Evolutionary conservation across 2,329 filamentous ascomycete genomes (phyloP).

Genomic region (Arthroderma uncinatum): DNA sequence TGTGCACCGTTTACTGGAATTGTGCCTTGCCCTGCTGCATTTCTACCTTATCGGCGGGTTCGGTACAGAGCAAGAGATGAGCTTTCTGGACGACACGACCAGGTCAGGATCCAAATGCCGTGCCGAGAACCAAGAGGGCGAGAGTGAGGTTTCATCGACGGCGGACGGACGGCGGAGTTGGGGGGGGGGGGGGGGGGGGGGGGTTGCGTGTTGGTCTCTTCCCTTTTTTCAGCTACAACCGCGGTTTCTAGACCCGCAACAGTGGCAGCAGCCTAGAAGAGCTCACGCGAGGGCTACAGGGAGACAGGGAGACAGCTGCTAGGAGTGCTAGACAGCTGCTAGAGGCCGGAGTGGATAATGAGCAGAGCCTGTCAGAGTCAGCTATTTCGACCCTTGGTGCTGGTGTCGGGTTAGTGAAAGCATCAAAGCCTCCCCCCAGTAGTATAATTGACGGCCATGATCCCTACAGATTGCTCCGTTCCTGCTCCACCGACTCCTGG

Average conservation of each 20-base stretch:
- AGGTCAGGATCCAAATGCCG: neutral
- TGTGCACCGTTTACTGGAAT: neutral
- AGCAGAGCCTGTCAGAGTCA: neutral
- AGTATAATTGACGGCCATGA: too few species aligned
- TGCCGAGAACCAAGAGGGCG: neutral
- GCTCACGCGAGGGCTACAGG: neutral
- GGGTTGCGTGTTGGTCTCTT: too few species aligned
- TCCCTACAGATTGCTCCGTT: too few species aligned
- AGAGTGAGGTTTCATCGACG: neutral
- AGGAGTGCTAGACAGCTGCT: neutral
- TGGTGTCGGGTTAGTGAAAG: neutral
- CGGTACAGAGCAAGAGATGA: neutral
- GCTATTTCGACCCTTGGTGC: neutral
- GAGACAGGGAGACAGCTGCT: neutral
- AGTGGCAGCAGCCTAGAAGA: neutral
- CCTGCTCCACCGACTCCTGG: neutral
- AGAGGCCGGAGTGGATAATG: neutral
- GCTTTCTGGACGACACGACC: neutral
- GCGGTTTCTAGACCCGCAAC: neutral
- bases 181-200: too few species aligned
- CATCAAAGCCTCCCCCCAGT: neutral
- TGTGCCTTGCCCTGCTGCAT: slow-evolving; percentile 3
- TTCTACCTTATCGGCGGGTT: slow-evolving; percentile 1
- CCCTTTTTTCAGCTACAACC: neutral
- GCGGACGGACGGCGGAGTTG: neutral